These are phyloP conservation scores for Galeopsis tetrahit DNA, from an alignment of 257 asterid species.

Conservation along the genomic window DNA sequence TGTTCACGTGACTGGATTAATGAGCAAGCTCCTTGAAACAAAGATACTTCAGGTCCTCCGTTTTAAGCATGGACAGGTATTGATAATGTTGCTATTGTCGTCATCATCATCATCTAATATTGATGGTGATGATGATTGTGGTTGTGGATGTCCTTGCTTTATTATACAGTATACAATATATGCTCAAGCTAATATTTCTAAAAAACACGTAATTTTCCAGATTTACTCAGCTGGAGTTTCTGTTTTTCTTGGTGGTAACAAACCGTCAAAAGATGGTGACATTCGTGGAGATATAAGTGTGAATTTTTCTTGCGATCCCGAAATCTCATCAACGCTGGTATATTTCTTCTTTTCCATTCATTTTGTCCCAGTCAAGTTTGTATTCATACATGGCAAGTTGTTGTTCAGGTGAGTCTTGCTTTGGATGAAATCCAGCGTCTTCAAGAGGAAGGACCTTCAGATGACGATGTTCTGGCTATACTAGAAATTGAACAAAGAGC, in stretches of 20 bases:
- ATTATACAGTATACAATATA: conserved; percentile 6
- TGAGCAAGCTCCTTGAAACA: conserved; percentile 95
- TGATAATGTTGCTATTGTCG: not conserved
- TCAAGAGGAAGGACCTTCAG: conserved; percentile 85
- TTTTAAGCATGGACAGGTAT: conserved; percentile 90
- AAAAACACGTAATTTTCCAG: conserved; percentile 44
- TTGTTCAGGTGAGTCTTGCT: conserved; percentile 76
- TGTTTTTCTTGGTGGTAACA: conserved; percentile 94
- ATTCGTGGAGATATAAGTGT: conserved; percentile 89
- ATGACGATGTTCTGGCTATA: conserved; percentile 66
- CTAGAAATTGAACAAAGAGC: conserved; percentile 96
- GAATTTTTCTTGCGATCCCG: conserved; percentile 95
- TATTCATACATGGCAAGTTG: conserved; percentile 35
- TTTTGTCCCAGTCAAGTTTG: conserved; percentile 34
- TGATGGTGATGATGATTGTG: not conserved
- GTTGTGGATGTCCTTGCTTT: conserved; percentile 22
- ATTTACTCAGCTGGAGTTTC: conserved; percentile 97
- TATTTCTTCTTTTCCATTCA: conserved; percentile 33
- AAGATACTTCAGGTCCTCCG: conserved; percentile 92
- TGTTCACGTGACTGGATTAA: conserved; percentile 80
- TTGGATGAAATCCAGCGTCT: conserved; percentile 82
- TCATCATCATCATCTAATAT: not conserved
- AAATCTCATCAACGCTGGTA: conserved; percentile 79
- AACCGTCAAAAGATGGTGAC: conserved; percentile 84
- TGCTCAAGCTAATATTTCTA: conserved; percentile 29